Base-by-base conservation (phyloP, 2,329 filamentous ascomycete species). In the Penicillium sp. region DNA sequence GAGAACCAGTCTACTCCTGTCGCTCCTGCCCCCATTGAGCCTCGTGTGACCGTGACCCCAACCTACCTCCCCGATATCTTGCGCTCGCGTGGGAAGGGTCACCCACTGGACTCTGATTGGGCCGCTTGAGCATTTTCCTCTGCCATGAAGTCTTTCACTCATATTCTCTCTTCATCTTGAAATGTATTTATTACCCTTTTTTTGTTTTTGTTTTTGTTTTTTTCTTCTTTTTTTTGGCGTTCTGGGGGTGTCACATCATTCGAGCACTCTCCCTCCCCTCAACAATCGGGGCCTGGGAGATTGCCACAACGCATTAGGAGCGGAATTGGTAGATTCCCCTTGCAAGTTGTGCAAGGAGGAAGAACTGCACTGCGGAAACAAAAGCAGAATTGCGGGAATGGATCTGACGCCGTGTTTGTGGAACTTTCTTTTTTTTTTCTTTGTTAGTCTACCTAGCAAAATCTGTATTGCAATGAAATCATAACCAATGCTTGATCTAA, bases 71-170 rank as follows among this genome's bases (percentile, higher is more conserved):
- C 68, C 6, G 71, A 71, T 35, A 65, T 70, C 50, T 61, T 72
- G 55, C 69, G 66, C 49, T 70, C 68, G 43, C 58, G 67, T 25
- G 61, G 70, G 65, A 75, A 76, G 66, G 73, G 75, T 10, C 77
- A 79, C 65, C 77, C 77, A 43, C 68, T 77, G 51, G 77, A 79
- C 64, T 78, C 76, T 47, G 77, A 79, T 64, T 79, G 77, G 77
- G 74, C 72, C 54, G 75, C 75, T 29, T 77, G 58, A 65, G 49
- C 36, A 49, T 27, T 36, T 33, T 33, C 27, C 45, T 39, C 45
- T 48, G 23, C 19, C 17, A 53, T 53, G 19, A 33, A 43, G 55
- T 58, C 44, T 53, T 49, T 42, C 57, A 54, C 43, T 12, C n/a
- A 17, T 12, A 9, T 56, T 60, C 29, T 56, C 33, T 53, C 55